Evolutionary conservation across 176 grass and related monocot species (phyloP), one percentile per base, ranked within the genome.

Genomic region (Cocos nucifera): DNA sequence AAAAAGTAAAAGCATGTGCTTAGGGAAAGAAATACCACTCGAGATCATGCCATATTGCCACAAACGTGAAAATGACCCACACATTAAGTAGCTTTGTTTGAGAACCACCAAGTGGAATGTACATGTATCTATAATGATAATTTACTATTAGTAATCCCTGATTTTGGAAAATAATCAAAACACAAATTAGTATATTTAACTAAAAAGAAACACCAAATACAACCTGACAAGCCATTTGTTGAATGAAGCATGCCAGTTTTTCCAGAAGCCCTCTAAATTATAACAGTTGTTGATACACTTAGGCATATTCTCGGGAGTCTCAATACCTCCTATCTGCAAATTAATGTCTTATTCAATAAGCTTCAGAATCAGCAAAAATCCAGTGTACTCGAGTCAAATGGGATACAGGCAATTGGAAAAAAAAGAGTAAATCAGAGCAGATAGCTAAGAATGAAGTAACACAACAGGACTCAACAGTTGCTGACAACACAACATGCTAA

Each of bases 191-290:
- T 30, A 30, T 30, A 30, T 30, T 66, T 66, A 75, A 73, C 44
- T 56, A 22, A 22, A 19, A 68, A 56, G 51, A 56, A 44, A 44
- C 35, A 14, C 20, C 1, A 2, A 67, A 55, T 32, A 59, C 52
- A 67, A 97, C 93, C 87, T 97, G 79, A 97, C 87, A 80, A 97
- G 69, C 93, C 93, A 97, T 92, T 57, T 97, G 56, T 97, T 97
- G 71, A 78, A 97, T 52, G 92, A 91, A 65, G 87, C 87, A 80
- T 91, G 93, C 93, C 93, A 97, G 56, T 84, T 91, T 88, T 91
- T 97, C 93, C 87, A 97, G 69, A 97, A 97, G 70, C 80, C 91
- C 66, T 97, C 93, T 69, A 97, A 81, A 59, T 97, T 76, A 49
- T 85, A 81, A 60, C 93, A 97, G 67, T 91, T 91, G 77, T 90